Base-by-base conservation (phyloP, 2,329 filamentous ascomycete species). In the Talaromyces sp. region DNA sequence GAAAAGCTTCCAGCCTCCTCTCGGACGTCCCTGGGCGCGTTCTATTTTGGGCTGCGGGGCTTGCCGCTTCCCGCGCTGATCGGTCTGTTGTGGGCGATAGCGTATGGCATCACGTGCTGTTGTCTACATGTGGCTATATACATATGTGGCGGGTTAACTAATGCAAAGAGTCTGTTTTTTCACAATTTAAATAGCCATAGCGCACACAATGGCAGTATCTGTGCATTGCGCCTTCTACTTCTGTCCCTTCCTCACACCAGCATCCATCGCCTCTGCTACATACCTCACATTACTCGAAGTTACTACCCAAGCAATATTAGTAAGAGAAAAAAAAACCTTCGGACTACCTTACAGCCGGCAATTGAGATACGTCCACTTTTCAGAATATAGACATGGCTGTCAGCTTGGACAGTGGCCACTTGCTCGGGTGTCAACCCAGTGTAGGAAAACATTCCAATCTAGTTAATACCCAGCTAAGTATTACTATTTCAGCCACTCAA, bases 21-120 rank as follows among this genome's bases (percentile, higher is more conserved):
- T 36, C 36, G 28, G 28, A 36, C 56, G 44, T 50, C 56, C 54
- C 51, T 60, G 57, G 23, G 40, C 40, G 40, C 42, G 40, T 63
- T 63, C 61, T 63, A 63, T 63, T 63, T 63, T 60, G 57, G 56
- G 61, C 60, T 57, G 57, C 58, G 61, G 57, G 61, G 61, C 57
- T 60, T 60, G 61, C 58, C 61, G 57, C 57, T 18, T 56, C 51
- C 57, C 52, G 56, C 55, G 44, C 44, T 18, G 44, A 47, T 47
- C 33, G 33, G 33, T 12, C 47, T 7, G 9, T 7, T 7, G 7
- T 6, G 47, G n/a, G 47, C 47, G 23, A 23, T 51, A 36, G 33
- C 33, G 33, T 36, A 36, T 8, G 33, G 8, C 8, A 36, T 36
- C 33, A 36, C 33, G 33, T 36, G 33, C 2, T n/a, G n/a, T n/a